Evolutionary conservation across 1,284 basidiomycete species (phyloP).

Genomic region (Megacollybia platyphylla): DNA sequence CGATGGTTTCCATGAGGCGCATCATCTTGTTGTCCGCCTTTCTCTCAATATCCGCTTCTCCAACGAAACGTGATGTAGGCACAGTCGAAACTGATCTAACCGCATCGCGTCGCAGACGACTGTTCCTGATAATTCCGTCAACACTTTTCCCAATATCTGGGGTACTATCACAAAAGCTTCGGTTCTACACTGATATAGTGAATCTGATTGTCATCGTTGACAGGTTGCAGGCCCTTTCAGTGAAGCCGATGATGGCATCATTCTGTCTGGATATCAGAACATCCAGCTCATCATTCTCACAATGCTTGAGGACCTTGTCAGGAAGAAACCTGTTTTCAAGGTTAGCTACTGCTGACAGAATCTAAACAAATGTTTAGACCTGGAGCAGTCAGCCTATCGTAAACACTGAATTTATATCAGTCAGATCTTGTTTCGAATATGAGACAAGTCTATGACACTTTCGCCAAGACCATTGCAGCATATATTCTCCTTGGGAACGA

Average conservation of each 20-base stretch:
- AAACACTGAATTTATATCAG: neutral
- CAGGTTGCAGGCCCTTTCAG: neutral
- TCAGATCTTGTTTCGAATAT: neutral
- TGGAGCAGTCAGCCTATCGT: too few species aligned
- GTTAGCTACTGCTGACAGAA: slow-evolving; percentile 12
- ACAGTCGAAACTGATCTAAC: slow-evolving; percentile 17
- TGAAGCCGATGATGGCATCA: slow-evolving; percentile 10
- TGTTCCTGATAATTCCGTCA: slow-evolving; percentile 15
- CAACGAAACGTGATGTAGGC: slow-evolving; percentile 11
- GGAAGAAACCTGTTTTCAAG: slow-evolving; percentile 10
- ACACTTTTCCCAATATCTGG: slow-evolving; percentile 16
- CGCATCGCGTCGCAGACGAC: slow-evolving; percentile 14
- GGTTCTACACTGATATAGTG: slow-evolving; percentile 6
- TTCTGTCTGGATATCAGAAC: slow-evolving; percentile 10
- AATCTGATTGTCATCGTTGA: neutral
- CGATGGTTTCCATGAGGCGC: neutral
- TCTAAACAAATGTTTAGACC: too few species aligned
- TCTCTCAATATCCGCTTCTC: slow-evolving; percentile 6
- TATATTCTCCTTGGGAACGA: slow-evolving; percentile 74
- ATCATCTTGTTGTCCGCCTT: slow-evolving; percentile 5
- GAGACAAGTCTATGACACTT: neutral
- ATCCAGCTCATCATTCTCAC: slow-evolving; percentile 12
- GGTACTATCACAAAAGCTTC: slow-evolving; percentile 16
- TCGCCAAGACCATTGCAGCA: neutral
- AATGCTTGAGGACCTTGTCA: slow-evolving; percentile 8